Conservation (phyloP, 2,329 filamentous ascomycete genomes). For the Ophiostoma pallidulum region DNA sequence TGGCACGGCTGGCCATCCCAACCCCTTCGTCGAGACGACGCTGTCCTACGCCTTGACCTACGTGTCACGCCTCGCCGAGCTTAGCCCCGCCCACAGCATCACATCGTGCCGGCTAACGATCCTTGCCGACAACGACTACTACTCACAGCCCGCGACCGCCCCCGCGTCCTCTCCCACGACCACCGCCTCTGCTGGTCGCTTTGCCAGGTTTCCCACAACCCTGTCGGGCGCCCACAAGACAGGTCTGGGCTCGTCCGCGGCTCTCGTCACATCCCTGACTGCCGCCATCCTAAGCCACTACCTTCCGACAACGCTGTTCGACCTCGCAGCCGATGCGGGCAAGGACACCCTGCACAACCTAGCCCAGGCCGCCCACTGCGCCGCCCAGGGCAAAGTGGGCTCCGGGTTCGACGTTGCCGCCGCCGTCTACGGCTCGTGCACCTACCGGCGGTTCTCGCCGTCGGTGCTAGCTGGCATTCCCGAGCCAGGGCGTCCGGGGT, state of each 20-base stretch:
- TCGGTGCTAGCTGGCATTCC: conserved; percentile 58
- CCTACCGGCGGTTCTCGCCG: conserved; percentile 89
- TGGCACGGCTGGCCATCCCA: conserved; percentile 40
- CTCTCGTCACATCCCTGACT: conserved; percentile 80
- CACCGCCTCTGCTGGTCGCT: conserved; percentile 36
- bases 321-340: conserved; percentile 44
- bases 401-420: conserved; percentile 92
- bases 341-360: conserved; percentile 74
- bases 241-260: conserved; percentile 87
- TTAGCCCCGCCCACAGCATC: conserved; percentile 40
- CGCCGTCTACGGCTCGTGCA: conserved; percentile 83
- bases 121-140: conserved; percentile 93
- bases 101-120: conserved; percentile 69
- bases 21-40: conserved; percentile 88
- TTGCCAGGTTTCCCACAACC: conserved; percentile 67
- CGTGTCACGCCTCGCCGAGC: conserved; percentile 40
- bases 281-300: conserved; percentile 70
- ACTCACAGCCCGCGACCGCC: conserved; percentile 53
- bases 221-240: conserved; percentile 84
- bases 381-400: conserved; percentile 92
- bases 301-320: conserved; percentile 47
- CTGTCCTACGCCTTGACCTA: conserved; percentile 83
- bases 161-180: conserved; percentile 25
- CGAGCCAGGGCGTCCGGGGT: conserved; percentile 55
- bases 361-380: conserved; percentile 86